These are phyloP conservation scores for Rosa multiflora DNA, from an alignment of 306 rosid genomes.

Conservation along the genomic window DNA sequence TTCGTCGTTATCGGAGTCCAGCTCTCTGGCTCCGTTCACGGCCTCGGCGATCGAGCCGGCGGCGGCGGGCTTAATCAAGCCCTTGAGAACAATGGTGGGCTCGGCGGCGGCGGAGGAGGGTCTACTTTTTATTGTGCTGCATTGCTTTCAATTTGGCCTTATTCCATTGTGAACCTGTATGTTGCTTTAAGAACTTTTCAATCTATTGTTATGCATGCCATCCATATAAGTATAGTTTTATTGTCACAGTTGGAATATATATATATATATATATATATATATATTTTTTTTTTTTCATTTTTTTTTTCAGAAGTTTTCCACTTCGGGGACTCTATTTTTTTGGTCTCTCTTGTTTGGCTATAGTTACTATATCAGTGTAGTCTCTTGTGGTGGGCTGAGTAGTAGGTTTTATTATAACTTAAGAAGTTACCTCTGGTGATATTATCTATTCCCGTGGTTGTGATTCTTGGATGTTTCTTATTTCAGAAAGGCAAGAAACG, in stretches of 20 bases:
- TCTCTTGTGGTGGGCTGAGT: neutral
- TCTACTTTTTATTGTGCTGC: too few species aligned
- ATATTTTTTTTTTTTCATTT: too few species aligned
- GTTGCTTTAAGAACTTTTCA: neutral
- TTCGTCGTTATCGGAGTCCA: too few species aligned
- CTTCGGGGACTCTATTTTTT: too few species aligned
- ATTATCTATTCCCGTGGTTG: neutral
- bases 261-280: too few species aligned
- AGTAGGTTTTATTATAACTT: neutral
- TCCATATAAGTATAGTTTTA: neutral
- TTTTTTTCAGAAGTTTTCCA: neutral
- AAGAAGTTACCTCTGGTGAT: neutral
- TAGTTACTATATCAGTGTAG: neutral
- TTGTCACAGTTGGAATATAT: too few species aligned
- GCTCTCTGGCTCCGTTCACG: too few species aligned
- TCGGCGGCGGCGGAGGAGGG: too few species aligned
- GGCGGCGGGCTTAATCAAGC: too few species aligned
- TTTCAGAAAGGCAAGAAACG: constrained; percentile 58
- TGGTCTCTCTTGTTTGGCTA: too few species aligned
- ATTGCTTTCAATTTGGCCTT: neutral
- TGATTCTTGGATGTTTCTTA: neutral
- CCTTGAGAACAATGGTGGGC: too few species aligned
- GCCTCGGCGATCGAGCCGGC: too few species aligned
- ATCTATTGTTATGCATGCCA: neutral
- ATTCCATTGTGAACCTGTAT: neutral